phyloP scores from a whole-genome alignment of 2,329 filamentous ascomycete species.

The Paecilomyces sp. region DNA sequence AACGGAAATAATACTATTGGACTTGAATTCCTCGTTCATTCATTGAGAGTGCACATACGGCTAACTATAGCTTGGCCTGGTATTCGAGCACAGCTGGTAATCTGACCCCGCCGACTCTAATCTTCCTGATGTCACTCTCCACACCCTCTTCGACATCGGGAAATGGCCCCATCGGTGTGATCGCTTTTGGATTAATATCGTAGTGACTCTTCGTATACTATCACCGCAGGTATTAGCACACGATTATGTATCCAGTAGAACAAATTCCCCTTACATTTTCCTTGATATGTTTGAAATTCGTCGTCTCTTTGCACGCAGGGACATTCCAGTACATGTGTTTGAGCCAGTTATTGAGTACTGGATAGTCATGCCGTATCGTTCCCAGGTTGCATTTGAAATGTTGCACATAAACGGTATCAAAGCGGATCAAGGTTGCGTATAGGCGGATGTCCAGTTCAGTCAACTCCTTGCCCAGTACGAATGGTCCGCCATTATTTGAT shows the following conservation, averaged over 20 bases:
- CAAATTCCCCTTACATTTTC: constrained; percentile 43
- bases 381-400: constrained; percentile 62
- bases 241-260: background rate
- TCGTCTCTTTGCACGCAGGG: constrained; percentile 49
- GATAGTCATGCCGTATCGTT: constrained; percentile 54
- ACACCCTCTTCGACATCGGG: constrained; percentile 50
- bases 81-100: constrained; percentile 29
- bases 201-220: constrained; percentile 53
- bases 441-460: constrained; percentile 55
- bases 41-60: background rate
- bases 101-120: constrained; percentile 36
- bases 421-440: constrained; percentile 53
- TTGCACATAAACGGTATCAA: constrained; percentile 57
- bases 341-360: constrained; percentile 54
- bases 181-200: constrained; percentile 54
- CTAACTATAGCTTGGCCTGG: constrained; percentile 11
- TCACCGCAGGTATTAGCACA: background rate
- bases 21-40: background rate
- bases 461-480: constrained; percentile 47
- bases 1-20: background rate
- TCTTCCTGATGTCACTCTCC: constrained; percentile 42
- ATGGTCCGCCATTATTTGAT: constrained; percentile 44
- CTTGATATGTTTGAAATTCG: constrained; percentile 61
- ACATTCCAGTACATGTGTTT: constrained; percentile 54
- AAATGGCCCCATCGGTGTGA: constrained; percentile 57